Evolutionary conservation across 345 rosid genomes (phyloP).

Genomic region (Lepidium didymum): DNA sequence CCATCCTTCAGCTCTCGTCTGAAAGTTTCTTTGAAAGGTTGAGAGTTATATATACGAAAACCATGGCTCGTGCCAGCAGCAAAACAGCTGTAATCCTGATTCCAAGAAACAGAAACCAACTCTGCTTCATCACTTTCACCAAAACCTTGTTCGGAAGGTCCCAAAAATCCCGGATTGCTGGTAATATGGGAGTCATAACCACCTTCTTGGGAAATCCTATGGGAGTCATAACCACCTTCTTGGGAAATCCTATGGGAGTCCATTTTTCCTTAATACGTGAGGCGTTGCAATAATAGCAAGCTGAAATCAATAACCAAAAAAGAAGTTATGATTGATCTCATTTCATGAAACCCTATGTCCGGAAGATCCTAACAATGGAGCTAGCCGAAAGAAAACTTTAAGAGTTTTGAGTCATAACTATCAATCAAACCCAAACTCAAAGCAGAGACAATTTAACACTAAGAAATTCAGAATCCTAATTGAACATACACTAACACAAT

Average conservation of each 20-base stretch:
- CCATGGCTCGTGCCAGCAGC: slow-evolving; percentile 73
- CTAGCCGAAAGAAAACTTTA: neutral
- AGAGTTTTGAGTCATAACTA: neutral
- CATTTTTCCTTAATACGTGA: slow-evolving; percentile 39
- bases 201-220: slow-evolving; percentile 21
- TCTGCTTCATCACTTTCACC: slow-evolving; percentile 38
- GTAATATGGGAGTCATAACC: slow-evolving; percentile 24
- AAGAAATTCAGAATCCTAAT: neutral
- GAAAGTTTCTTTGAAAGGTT: slow-evolving; percentile 78
- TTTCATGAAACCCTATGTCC: neutral
- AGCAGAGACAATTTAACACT: neutral
- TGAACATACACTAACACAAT: neutral
- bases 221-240: slow-evolving; percentile 24
- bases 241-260: slow-evolving; percentile 28
- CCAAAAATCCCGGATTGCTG: slow-evolving; percentile 27
- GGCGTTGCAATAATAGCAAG: slow-evolving; percentile 18
- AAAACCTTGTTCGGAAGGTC: slow-evolving; percentile 27
- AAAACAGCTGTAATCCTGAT: slow-evolving; percentile 83
- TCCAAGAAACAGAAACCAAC: slow-evolving; percentile 75
- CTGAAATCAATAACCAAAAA: slow-evolving; percentile 9
- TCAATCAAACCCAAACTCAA: neutral
- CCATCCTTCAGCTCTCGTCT: slow-evolving; percentile 58
- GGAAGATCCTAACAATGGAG: slow-evolving; percentile 4
- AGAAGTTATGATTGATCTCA: neutral
- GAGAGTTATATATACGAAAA: slow-evolving; percentile 70